A percentile compares a stretch with the other conserved stretches of the same genome.
These are phyloP conservation scores for Ormosia emarginata DNA, from an alignment of 306 rosid species.

Conservation along the genomic window DNA sequence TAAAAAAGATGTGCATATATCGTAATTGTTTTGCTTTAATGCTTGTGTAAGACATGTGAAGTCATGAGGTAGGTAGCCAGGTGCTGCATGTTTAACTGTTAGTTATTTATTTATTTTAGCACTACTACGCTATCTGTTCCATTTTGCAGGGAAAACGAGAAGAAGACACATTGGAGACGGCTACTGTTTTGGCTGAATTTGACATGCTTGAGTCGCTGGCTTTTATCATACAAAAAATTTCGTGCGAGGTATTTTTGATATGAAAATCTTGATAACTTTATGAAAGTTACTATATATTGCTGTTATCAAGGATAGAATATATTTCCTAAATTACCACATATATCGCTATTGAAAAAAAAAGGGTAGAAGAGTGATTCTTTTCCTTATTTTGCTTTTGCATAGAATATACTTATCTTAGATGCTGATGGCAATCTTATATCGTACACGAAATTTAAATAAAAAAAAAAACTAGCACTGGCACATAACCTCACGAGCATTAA, in stretches of 20 bases:
- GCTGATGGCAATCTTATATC: background rate
- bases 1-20: no score
- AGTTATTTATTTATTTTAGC: background rate
- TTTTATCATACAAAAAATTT: slow-evolving; percentile 64
- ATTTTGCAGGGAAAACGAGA: slow-evolving; percentile 50
- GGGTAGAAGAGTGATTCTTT: background rate
- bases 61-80: background rate
- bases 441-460: background rate
- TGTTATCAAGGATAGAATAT: background rate
- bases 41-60: background rate
- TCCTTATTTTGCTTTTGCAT: background rate
- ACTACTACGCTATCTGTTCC: no score
- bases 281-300: background rate
- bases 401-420: slow-evolving; percentile 31
- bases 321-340: background rate
- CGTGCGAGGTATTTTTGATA: slow-evolving; percentile 53
- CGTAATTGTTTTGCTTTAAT: background rate
- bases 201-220: slow-evolving; percentile 59
- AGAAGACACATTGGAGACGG: slow-evolving; percentile 40
- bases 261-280: slow-evolving; percentile 5
- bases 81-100: background rate
- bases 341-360: background rate
- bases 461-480: background rate
- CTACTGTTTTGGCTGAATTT: slow-evolving; percentile 32
- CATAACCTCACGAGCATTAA: background rate